A percentile compares a stretch with the other conserved stretches of the same genome.
These are phyloP conservation scores for Rhodotorula sp. DNA, from an alignment of 1,284 basidiomycete species.

Conservation along the genomic window DNA sequence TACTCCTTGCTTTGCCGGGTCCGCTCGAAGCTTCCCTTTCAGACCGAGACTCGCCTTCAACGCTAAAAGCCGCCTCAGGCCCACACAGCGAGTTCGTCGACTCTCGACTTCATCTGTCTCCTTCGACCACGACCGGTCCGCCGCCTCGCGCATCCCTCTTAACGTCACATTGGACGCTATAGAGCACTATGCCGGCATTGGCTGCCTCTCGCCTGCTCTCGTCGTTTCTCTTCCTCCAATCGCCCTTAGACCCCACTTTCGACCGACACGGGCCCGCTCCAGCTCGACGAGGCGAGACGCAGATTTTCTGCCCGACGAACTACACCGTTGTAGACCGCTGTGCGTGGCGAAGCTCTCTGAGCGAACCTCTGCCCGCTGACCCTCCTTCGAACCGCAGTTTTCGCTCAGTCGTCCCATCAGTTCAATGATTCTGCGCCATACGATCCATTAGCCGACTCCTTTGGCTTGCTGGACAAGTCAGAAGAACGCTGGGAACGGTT, in stretches of 20 bases:
- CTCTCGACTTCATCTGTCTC: too few species aligned
- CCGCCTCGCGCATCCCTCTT: too few species aligned
- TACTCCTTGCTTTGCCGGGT: too few species aligned
- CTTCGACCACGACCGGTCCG: too few species aligned
- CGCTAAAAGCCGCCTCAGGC: too few species aligned
- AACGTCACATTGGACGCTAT: too few species aligned
- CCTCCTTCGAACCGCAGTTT: constrained; percentile 10
- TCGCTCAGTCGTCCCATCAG: constrained; percentile 11
- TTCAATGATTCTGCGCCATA: constrained; percentile 13
- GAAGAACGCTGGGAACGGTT: constrained; percentile 58
- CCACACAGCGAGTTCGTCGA: too few species aligned
- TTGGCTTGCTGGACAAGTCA: constrained; percentile 60
- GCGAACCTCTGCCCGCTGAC: background rate
- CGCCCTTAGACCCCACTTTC: background rate
- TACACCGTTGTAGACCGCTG: constrained; percentile 41
- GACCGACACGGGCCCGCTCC: too few species aligned
- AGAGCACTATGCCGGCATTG: too few species aligned
- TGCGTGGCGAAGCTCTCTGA: constrained; percentile 19
- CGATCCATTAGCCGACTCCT: constrained; percentile 48
- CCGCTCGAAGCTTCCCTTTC: too few species aligned
- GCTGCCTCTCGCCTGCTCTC: background rate
- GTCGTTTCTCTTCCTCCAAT: background rate
- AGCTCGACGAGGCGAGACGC: too few species aligned
- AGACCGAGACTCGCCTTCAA: too few species aligned
- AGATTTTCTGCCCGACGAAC: constrained; percentile 29